These are phyloP conservation scores for Nematocida displodere DNA, from an alignment of 371 early-diverging fungal species.

Conservation along the genomic window DNA sequence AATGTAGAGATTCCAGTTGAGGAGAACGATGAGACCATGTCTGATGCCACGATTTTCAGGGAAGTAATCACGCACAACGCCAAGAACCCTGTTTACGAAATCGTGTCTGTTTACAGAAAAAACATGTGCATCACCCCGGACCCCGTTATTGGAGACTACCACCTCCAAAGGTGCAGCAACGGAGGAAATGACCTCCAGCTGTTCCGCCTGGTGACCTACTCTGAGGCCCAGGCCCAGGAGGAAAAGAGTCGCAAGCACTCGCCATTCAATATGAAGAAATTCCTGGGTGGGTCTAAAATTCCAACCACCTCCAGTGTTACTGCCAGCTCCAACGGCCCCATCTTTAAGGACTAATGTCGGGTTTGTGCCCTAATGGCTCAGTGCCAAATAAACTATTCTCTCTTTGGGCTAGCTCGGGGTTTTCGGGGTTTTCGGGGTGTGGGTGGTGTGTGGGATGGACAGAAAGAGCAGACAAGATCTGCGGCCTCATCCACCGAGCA, in stretches of 20 bases:
- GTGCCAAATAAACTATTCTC: too few species aligned
- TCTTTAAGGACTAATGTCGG: background rate
- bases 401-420: background rate
- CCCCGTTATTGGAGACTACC: background rate
- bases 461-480: constrained; percentile 1
- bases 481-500: background rate
- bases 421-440: background rate
- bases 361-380: too few species aligned
- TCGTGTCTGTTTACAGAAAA: constrained; percentile 6
- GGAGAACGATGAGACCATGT: background rate
- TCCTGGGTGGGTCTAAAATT: background rate
- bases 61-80: constrained; percentile 23
- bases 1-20: constrained; percentile 25
- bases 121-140: constrained; percentile 26
- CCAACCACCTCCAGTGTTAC: background rate
- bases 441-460: background rate
- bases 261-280: constrained; percentile 9
- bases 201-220: constrained; percentile 14
- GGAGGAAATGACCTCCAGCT: constrained; percentile 35
- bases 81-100: constrained; percentile 4
- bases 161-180: background rate
- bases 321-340: background rate
- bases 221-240: constrained; percentile 20
- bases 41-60: constrained; percentile 3
- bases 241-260: background rate